Conservation (phyloP, 805 yeast species). For the Saturnispora kantuleensis region DNA sequence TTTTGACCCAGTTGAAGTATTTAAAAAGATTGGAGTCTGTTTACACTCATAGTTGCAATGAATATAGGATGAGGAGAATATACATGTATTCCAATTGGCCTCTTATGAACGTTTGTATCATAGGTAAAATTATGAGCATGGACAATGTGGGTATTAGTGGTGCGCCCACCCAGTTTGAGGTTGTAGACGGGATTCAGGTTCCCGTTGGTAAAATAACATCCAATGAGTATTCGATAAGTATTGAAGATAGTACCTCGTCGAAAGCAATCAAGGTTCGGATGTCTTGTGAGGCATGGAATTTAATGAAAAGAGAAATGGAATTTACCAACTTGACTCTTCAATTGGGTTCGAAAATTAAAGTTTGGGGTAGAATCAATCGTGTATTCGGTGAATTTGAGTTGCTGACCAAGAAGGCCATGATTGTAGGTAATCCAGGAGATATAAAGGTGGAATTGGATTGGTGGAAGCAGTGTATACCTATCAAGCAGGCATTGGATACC, state of each 20-base stretch:
- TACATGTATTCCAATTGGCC: constrained; percentile 36
- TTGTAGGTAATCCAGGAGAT: constrained; percentile 20
- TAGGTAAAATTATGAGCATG: constrained; percentile 22
- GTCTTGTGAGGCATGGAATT: background rate
- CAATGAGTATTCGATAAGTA: background rate
- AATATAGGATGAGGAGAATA: constrained; percentile 12
- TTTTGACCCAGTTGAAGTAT: constrained; percentile 23
- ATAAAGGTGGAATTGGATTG: constrained; percentile 25
- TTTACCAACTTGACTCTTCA: background rate
- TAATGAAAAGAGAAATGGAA: background rate
- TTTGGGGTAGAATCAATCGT: background rate
- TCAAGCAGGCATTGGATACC: constrained; percentile 11
- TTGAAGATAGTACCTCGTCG: constrained; percentile 9
- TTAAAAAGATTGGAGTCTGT: constrained; percentile 16
- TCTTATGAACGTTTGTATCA: constrained; percentile 24
- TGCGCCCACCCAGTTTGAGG: background rate
- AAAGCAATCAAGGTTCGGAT: background rate
- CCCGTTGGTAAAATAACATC: constrained; percentile 2
- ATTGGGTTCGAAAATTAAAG: constrained; percentile 5
- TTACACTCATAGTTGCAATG: constrained; percentile 17
- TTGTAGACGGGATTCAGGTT: background rate
- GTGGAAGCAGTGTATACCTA: constrained; percentile 26
- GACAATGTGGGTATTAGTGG: background rate
- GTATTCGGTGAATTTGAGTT: constrained; percentile 21
- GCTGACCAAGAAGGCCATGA: constrained; percentile 20